A percentile compares a stretch with the other conserved stretches of the same genome.
These are phyloP conservation scores for Globisporangium polare DNA, from an alignment of 352 stramenopile species.

Conservation along the genomic window DNA sequence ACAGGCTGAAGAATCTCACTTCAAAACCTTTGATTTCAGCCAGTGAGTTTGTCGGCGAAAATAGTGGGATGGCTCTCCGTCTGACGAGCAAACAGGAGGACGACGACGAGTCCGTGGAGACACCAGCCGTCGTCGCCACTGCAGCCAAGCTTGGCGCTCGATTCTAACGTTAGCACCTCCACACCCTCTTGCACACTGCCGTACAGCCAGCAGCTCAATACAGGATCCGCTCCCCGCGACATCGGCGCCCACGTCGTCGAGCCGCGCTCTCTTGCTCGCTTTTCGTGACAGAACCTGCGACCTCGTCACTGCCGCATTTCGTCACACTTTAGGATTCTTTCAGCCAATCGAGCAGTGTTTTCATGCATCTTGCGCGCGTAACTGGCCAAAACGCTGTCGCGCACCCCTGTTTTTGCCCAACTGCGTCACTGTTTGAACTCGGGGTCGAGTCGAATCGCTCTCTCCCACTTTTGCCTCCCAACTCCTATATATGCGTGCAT, in stretches of 20 bases:
- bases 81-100: not conserved
- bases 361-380: not conserved
- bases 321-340: not conserved
- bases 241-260: not conserved
- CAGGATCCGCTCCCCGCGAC: not conserved
- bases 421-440: conserved; percentile 3
- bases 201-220: not conserved
- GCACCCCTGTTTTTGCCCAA: not conserved
- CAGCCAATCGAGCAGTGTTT: not conserved
- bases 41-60: not conserved
- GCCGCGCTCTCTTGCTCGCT: not conserved
- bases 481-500: no score
- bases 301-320: not conserved
- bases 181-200: not conserved
- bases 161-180: no score
- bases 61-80: not conserved
- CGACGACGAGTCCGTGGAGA: not conserved
- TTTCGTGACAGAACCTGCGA: not conserved
- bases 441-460: not conserved
- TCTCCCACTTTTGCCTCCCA: not conserved
- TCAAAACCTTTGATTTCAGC: not conserved
- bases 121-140: not conserved
- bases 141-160: no score
- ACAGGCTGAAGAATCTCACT: no score
- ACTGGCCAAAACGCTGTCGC: not conserved